Evolutionary conservation across 2,329 filamentous ascomycete species (phyloP), one percentile per base, ranked within the genome.

Genomic region (Alternaria solani): DNA sequence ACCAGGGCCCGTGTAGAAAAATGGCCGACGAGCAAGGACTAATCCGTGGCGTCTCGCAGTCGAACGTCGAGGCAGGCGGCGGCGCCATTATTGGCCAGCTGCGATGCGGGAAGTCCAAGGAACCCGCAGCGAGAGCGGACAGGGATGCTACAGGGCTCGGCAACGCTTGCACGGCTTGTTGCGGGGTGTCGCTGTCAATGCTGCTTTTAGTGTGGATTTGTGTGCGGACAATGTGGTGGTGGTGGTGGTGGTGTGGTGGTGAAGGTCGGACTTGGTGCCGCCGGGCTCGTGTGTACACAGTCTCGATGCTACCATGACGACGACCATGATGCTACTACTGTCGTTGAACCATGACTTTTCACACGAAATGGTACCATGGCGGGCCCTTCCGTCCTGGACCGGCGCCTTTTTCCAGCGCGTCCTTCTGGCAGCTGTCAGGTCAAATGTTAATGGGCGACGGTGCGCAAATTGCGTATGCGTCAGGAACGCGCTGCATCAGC

Each of bases 401-500:
- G 68, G 69, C 69, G 69, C 67, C 70, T 74, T 66, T 64, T 66
- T 64, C 61, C 39, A 61, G 64, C 64, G 67, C 64, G 51, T 66
- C 62, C 62, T 63, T 67, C 62, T 71, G 66, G 69, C 68, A 69
- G 68, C 66, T 71, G 74, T 76, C 74, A 74, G 73, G 74, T 76
- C 74, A 73, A 74, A 75, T 70, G 72, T 72, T 48, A 48, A 32
- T 48, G 46, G 46, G 23, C 70, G 64, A 71, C 69, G 71, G 72
- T 71, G 66, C 62, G 73, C 73, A 72, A 77, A 78, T 78, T 78
- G 76, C 77, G 75, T 78, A 74, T 78, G 76, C 77, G 75, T 77
- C 77, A 79, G 77, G 77, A 77, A 79, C 76, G 72, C 71, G 71
- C 65, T 74, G 72, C 74, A 74, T 75, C 75, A 79, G 77, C 77